Base-by-base conservation (phyloP, 768 basidiomycete species). In the Russula abietina region DNA sequence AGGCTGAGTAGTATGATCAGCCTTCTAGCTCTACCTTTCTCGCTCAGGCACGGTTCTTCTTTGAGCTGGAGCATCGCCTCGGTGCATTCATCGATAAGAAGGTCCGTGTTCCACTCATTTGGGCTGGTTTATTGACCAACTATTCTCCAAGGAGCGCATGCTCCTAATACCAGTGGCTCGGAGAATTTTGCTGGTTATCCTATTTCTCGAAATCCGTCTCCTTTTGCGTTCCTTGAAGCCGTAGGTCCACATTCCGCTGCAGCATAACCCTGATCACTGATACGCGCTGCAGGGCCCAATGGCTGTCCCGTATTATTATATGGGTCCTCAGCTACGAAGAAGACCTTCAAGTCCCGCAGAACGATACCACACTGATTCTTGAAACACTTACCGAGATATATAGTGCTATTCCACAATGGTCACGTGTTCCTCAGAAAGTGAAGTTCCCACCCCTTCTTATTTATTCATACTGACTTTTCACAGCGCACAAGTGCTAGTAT, bases 181-280 rank as follows among this genome's bases (percentile, higher is more conserved):
- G 51, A 75, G 87, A 36, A 73, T 84, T 54, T 73, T 91, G 26
- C 78, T 88, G 57, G 81, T 79, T 60, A 75, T 82, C 22, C 72
- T 92, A 7, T 81, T 91, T 55, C 77, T 82, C 2, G 85, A 89
- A 69, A 80, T 88, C 39, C 75, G 89, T 56, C 73, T 88, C 6
- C 68, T 86, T 7, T 85, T 83, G 1, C 78, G 82, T 54, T 88
- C 87, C 0, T 70, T 86, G 30, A 88, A 86, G 71, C 71, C 78
- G 87, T 89, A 72, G 48, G 83, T 68, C 1, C 30, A 30, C 8
- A 16, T 38, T 22, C 19, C 48, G 8, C 16, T 5, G 17, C 22
- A 24, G 24, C 19, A 17, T 36, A 8, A 52, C 22, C 1, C 17
- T 16, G 14, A 51, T 61, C 30, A 16, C 28, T 59, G 28, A 50